Conservation (phyloP, 2,329 filamentous ascomycete species). For the Colletotrichum gloeosporioides region DNA sequence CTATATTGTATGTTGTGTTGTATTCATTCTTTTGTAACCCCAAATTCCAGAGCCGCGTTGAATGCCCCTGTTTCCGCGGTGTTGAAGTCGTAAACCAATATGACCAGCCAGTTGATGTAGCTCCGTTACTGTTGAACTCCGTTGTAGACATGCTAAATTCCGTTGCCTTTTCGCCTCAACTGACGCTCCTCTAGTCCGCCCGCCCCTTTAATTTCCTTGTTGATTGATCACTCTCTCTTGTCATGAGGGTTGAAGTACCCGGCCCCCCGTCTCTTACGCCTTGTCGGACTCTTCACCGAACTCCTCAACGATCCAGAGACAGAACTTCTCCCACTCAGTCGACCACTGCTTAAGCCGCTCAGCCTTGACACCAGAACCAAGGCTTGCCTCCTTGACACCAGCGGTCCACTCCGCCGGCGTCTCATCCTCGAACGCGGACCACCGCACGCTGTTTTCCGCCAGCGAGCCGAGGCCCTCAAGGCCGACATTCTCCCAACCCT, state of each 20-base stretch:
- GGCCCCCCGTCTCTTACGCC: not conserved
- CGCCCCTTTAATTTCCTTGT: not conserved
- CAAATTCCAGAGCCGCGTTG: not conserved
- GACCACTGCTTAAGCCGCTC: slow-evolving; percentile 74
- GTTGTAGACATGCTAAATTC: not conserved
- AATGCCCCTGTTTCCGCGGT: not conserved
- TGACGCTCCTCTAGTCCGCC: not conserved
- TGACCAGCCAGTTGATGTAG: not conserved
- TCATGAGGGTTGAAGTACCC: not conserved
- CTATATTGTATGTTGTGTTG: not conserved
- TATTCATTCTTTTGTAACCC: not conserved
- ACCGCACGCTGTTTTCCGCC: slow-evolving; percentile 84
- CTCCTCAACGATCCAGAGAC: slow-evolving; percentile 80
- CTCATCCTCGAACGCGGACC: slow-evolving; percentile 82
- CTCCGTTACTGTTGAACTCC: slow-evolving; percentile 12
- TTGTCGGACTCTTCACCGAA: slow-evolving; percentile 64
- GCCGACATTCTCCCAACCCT: slow-evolving; percentile 84
- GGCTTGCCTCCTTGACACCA: slow-evolving; percentile 72
- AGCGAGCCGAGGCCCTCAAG: slow-evolving; percentile 78
- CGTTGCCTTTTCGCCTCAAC: not conserved
- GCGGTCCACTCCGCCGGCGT: slow-evolving; percentile 68
- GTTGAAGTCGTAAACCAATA: not conserved
- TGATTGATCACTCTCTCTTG: not conserved
- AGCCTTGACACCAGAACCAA: slow-evolving; percentile 71
- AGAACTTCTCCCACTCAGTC: slow-evolving; percentile 80